These are phyloP conservation scores for Leersia perrieri DNA, from an alignment of 176 grass and related monocot species.

Conservation along the genomic window DNA sequence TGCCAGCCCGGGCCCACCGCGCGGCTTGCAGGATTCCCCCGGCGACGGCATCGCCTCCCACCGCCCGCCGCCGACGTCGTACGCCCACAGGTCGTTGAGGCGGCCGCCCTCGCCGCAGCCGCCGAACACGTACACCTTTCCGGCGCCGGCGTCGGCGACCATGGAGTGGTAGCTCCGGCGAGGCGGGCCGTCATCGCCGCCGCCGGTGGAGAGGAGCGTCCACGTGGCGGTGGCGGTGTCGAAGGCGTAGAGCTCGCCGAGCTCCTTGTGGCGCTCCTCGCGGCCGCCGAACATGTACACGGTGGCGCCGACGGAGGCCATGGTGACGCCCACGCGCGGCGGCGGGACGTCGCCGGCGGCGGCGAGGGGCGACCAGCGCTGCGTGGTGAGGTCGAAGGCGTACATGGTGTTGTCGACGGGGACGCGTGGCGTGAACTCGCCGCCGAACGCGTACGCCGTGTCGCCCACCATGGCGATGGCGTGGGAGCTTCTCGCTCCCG, in stretches of 20 bases:
- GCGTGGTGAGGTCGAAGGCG: constrained; percentile 59
- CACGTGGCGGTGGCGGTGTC: constrained; percentile 51
- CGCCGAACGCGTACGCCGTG: constrained; percentile 79
- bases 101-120: constrained; percentile 69
- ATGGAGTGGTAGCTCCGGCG: constrained; percentile 89
- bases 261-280: constrained; percentile 71
- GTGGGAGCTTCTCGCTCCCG: constrained; percentile 83
- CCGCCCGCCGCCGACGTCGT: constrained; percentile 20
- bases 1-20: constrained; percentile 54
- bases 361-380: constrained; percentile 58
- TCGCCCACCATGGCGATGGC: constrained; percentile 58
- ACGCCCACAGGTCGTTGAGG: constrained; percentile 82
- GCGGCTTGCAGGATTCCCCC: constrained; percentile 45
- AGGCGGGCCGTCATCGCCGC: constrained; percentile 40
- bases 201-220: constrained; percentile 58
- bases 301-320: constrained; percentile 51
- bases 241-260: constrained; percentile 81
- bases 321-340: constrained; percentile 80
- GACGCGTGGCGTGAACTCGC: constrained; percentile 80
- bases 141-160: constrained; percentile 40
- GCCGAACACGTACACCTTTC: constrained; percentile 66
- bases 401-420: constrained; percentile 88
- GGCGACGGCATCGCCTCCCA: constrained; percentile 58
- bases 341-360: constrained; percentile 58
- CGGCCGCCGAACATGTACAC: constrained; percentile 77